These are phyloP conservation scores for Gomphus sp. DNA, from an alignment of 1,284 basidiomycete species.

Conservation along the genomic window DNA sequence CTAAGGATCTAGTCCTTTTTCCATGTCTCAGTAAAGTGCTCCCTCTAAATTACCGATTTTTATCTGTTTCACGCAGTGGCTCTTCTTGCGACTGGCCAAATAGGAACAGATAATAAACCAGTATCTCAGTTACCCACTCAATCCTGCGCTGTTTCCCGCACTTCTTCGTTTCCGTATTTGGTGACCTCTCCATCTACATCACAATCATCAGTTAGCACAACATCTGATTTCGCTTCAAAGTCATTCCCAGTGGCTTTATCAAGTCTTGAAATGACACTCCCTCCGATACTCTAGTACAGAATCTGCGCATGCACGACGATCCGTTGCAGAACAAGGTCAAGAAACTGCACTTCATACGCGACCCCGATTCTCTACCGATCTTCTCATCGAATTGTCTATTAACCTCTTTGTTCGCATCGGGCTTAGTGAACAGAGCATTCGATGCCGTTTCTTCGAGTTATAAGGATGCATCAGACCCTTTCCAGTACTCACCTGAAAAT, in stretches of 20 bases:
- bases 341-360: not conserved
- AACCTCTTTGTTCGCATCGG: not conserved
- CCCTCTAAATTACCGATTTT: not conserved
- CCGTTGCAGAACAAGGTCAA: not conserved
- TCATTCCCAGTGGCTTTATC: too few species aligned
- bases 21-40: not conserved
- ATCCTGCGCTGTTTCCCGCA: too few species aligned
- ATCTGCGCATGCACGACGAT: too few species aligned
- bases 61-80: not conserved
- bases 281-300: too few species aligned
- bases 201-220: too few species aligned
- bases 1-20: not conserved
- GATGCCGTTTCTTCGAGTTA: not conserved
- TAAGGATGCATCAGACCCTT: not conserved
- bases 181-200: too few species aligned
- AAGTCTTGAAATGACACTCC: too few species aligned
- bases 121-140: too few species aligned
- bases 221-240: too few species aligned
- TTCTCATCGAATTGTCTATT: too few species aligned
- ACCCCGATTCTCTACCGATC: not conserved
- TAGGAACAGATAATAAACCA: not conserved
- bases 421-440: not conserved
- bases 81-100: not conserved
- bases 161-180: too few species aligned
- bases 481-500: too few species aligned